Base-by-base conservation (phyloP, 176 grass and related monocot species). In the Oryza rufipogon region DNA sequence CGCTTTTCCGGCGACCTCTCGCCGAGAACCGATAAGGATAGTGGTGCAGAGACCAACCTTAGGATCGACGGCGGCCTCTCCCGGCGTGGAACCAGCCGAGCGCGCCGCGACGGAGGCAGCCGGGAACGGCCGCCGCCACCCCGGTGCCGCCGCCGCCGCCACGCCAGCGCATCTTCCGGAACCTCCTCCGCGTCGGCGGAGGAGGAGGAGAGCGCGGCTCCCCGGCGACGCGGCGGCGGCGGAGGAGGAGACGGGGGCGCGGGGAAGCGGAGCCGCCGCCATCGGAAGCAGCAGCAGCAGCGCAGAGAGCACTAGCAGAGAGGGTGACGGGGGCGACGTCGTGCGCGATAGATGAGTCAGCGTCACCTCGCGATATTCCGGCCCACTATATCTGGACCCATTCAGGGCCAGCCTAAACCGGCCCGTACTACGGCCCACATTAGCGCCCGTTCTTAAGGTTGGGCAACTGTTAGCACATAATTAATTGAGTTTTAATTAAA, bases 231-330 rank as follows among this genome's bases (percentile, higher is more conserved):
- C 17, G 17, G 54, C 17, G 19, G 54, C 1, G 54, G 47, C 6
- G 73, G 41, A 45, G 30, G 75, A 74, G 61, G 76, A 77, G 15
- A 71, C 39, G 20, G 49, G 26, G 30, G 34, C 61, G 38, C 77
- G 48, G 19, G 77, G 42, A 22, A 61, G 71, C 20, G 77, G 22
- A 17, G 71, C 51, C 71, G 74, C 74, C 81, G 83, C 87, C 87
- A 89, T 89, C 39, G 64, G 82, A 69, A 28, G 16, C 60, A 2
- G 5, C 2, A 19, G 32, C n/a, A 33, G 54, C 20, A 41, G n/a
- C 41, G 68, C 68, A 60, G 68, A 39, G 6, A 4, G 38, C n/a
- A n/a, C n/a, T n/a, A n/a, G 68, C 68, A 60, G 68, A 39, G 6
- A 4, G 38, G 38, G 38, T 5, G 38, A 6, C 38, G 38, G 38